A percentile compares a stretch with the other conserved stretches of the same genome.
Conservation (phyloP, 192 early-diverging fungal species). For the Backusella mclennaniae region DNA sequence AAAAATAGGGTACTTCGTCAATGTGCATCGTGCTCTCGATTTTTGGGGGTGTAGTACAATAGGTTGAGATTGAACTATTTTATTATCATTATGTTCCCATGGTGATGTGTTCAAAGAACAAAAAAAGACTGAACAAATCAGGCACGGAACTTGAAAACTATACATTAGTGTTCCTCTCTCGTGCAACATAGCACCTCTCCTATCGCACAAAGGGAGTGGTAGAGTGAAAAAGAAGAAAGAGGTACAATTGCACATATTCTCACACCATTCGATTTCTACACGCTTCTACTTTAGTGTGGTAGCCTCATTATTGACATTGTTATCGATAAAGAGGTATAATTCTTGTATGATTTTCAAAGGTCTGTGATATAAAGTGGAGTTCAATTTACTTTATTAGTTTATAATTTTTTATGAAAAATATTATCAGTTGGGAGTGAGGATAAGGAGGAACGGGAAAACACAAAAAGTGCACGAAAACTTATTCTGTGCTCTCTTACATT, state of each 20-base stretch:
- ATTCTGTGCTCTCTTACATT: background rate
- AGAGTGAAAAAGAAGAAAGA: background rate
- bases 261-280: background rate
- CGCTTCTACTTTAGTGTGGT: background rate
- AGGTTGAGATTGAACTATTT: slow-evolving; percentile 1
- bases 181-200: background rate
- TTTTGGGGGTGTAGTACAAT: background rate
- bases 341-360: background rate
- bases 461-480: background rate
- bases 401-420: background rate
- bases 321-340: background rate
- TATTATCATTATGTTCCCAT: slow-evolving; percentile 1
- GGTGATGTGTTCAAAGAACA: background rate
- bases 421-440: background rate
- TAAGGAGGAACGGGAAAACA: slow-evolving; percentile 3
- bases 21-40: background rate
- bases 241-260: background rate
- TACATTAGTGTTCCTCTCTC: slow-evolving; percentile 8
- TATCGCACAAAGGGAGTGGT: background rate
- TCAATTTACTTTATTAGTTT: background rate
- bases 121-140: background rate
- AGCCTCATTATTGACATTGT: background rate
- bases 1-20: background rate
- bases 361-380: background rate
- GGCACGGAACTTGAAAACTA: background rate